These are phyloP conservation scores for Boletus insuetus DNA, from an alignment of 768 basidiomycete species.

Conservation along the genomic window DNA sequence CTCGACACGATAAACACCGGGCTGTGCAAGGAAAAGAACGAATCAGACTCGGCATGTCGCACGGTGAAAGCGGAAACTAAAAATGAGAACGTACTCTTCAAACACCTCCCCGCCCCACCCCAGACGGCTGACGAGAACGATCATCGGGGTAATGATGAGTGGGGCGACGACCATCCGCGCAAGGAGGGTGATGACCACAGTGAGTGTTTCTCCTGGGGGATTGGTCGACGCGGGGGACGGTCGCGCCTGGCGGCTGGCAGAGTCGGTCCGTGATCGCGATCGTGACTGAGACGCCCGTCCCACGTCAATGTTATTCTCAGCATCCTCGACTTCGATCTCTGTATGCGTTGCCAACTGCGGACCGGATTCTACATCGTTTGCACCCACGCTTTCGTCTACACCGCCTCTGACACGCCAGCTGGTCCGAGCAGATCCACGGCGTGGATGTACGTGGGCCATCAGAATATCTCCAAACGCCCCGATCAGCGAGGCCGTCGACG, in stretches of 20 bases:
- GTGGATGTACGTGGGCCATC: conserved; percentile 6
- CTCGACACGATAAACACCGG: conserved; percentile 87
- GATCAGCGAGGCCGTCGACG: conserved; percentile 20
- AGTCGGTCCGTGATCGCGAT: not conserved
- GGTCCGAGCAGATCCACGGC: not conserved
- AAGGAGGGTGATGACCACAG: conserved; percentile 78
- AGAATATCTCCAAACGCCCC: conserved; percentile 18
- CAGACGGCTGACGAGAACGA: conserved; percentile 61
- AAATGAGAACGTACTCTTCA: conserved; percentile 58
- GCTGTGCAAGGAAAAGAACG: conserved; percentile 34
- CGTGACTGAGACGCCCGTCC: not conserved
- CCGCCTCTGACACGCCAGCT: not conserved
- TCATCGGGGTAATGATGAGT: conserved; percentile 68
- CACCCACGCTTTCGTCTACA: not conserved
- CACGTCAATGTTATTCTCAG: not conserved
- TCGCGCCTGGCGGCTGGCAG: not conserved
- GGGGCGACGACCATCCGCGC: conserved; percentile 89
- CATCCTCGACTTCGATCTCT: not conserved
- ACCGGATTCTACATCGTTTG: conserved; percentile 8
- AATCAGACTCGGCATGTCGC: not conserved
- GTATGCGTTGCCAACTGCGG: not conserved
- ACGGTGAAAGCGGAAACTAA: not conserved
- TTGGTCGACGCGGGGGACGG: conserved; percentile 2
- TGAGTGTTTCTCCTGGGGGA: conserved; percentile 69
- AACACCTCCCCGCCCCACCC: conserved; percentile 45